Evolutionary conservation across 2,329 filamentous ascomycete species (phyloP), one percentile per base, ranked within the genome.

Genomic region (Cytospora mali): DNA sequence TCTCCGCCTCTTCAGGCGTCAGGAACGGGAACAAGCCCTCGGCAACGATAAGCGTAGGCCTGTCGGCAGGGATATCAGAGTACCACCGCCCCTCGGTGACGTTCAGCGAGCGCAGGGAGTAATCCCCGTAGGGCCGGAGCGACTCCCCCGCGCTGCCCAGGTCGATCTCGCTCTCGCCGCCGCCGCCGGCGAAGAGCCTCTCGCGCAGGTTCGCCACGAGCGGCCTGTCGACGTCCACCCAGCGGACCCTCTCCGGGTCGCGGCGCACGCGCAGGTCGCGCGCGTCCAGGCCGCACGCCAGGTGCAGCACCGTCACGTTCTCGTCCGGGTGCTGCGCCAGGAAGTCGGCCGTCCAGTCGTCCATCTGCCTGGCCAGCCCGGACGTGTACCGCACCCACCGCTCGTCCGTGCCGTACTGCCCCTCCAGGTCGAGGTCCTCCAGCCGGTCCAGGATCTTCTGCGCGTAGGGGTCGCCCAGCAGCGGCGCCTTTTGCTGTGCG

Each of bases 221-320:
- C 29, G 64, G 64, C 16, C 56, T 6, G 25, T 66, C 64, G 2
- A 64, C 51, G 7, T 66, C 64, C 4, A 66, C 54, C 64, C 64
- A 66, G 28, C 62, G 49, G 29, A 64, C 62, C 23, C 49, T 61
- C 25, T 55, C 53, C 2, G 50, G 25, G 25, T 55, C 57, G 18
- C 42, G 6, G 3, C 2, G 2, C 11, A 61, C 42, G 5, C 64
- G 61, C 35, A 54, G 39, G 55, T 42, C 56, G 14, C 64, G 62
- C 6, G 48, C 31, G 39, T 66, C 64, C 16, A 66, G 58, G 14
- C 64, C 64, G 46, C 62, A 64, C 23, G 62, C 63, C 18, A 66
- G 53, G 52, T 66, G 58, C 31, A 66, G 53, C 27, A 66, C 64
- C 33, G 63, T 64, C 6, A 64, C 42, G 7, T 25, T 10, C 16